phyloP scores from a whole-genome alignment of 2,329 filamentous ascomycete species.

The Trichoderma atroviride region DNA sequence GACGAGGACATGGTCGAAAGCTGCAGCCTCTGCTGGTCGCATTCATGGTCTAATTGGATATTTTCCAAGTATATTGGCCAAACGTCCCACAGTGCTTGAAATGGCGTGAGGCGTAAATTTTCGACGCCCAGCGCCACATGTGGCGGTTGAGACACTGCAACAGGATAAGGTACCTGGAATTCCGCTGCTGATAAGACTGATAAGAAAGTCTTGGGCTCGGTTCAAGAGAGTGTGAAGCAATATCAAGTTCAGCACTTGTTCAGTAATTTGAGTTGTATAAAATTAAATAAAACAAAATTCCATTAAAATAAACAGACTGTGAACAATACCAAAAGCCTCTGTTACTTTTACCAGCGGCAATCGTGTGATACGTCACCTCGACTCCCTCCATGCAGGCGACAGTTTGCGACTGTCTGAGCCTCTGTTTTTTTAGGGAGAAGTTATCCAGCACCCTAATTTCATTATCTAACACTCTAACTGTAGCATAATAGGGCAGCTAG shows the following conservation, averaged over 20 bases:
- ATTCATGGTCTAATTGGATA: background rate
- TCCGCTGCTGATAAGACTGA: background rate
- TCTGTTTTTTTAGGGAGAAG: no score
- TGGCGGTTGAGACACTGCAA: background rate
- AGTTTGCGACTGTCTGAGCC: background rate
- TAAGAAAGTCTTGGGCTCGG: background rate
- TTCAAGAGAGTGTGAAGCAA: background rate
- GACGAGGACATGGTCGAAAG: slow-evolving; percentile 26
- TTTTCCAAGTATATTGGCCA: background rate
- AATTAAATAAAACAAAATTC: background rate
- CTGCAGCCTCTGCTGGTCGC: background rate
- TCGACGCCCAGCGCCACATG: slow-evolving; percentile 2
- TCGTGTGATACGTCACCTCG: background rate
- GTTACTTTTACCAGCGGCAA: background rate
- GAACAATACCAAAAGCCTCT: background rate
- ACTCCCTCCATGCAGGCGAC: background rate
- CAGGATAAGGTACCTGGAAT: background rate
- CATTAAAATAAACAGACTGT: background rate
- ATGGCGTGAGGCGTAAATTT: slow-evolving; percentile 14
- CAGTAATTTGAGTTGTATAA: no score
- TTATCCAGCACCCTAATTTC: no score
- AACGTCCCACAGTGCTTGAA: background rate
- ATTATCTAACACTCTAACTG: no score
- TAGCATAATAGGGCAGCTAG: no score
- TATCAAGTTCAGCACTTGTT: no score